phyloP scores from a whole-genome alignment of 805 yeast species.

The Cyberlindnera maritima region DNA sequence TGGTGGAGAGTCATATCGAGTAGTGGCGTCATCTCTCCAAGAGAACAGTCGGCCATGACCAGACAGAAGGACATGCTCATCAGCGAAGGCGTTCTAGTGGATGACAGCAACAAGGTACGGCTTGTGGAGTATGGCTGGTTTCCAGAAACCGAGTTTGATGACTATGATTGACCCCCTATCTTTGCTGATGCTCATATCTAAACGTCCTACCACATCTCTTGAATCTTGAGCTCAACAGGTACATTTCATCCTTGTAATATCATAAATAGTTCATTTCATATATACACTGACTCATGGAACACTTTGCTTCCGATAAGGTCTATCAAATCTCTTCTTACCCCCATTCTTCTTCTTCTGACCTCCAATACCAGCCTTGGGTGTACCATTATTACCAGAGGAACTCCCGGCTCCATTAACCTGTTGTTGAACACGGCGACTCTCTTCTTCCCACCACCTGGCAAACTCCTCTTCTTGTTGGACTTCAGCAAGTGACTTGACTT shows the following conservation, averaged over 20 bases:
- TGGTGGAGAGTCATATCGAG: slow-evolving; percentile 80
- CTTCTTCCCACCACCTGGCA: slow-evolving; percentile 86
- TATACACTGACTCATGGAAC: slow-evolving; percentile 9
- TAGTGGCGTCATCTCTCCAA: slow-evolving; percentile 58
- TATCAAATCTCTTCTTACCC: slow-evolving; percentile 6
- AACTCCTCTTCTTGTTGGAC: slow-evolving; percentile 81
- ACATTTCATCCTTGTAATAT: no score
- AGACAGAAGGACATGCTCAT: slow-evolving; percentile 44
- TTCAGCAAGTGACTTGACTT: slow-evolving; percentile 54
- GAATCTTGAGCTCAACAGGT: no score
- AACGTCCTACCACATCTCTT: no score
- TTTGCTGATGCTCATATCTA: neutral
- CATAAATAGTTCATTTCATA: neutral
- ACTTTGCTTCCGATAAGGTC: slow-evolving; percentile 13
- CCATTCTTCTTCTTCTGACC: slow-evolving; percentile 5
- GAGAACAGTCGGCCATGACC: slow-evolving; percentile 42
- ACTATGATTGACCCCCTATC: slow-evolving; percentile 13
- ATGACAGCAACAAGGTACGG: slow-evolving; percentile 32
- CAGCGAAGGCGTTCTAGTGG: slow-evolving; percentile 47
- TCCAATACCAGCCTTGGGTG: neutral
- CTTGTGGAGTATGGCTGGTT: slow-evolving; percentile 65
- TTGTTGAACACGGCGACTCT: slow-evolving; percentile 61
- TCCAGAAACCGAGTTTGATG: slow-evolving; percentile 40
- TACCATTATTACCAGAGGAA: neutral
- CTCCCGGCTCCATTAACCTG: slow-evolving; percentile 24